Conservation (phyloP, 1,139 yeast species). For the Chernovozyma aurita region DNA sequence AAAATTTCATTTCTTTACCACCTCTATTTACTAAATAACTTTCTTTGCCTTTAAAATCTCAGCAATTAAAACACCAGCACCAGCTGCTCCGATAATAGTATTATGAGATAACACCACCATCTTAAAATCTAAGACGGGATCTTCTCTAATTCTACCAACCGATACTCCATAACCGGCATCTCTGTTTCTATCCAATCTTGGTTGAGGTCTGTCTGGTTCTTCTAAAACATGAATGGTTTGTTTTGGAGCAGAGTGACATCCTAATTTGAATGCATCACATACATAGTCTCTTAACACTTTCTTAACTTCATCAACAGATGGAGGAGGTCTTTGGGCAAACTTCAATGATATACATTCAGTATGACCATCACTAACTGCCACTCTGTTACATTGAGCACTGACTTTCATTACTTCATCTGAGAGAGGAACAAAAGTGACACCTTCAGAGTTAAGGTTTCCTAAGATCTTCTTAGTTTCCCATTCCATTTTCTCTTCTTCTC, state of each 20-base stretch:
- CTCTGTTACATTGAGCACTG: constrained; percentile 95
- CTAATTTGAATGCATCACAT: constrained; percentile 77
- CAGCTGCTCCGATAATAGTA: constrained; percentile 98
- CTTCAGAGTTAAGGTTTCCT: constrained; percentile 55
- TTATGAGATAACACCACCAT: constrained; percentile 96
- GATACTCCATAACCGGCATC: constrained; percentile 93
- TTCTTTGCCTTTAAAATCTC: constrained; percentile 79
- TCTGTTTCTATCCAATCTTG: constrained; percentile 94
- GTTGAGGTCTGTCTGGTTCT: constrained; percentile 93
- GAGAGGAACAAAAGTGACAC: constrained; percentile 56
- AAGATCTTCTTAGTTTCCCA: constrained; percentile 97
- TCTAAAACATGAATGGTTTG: constrained; percentile 89
- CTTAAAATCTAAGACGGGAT: constrained; percentile 88
- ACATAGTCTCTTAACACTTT: constrained; percentile 63
- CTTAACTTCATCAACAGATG: constrained; percentile 77
- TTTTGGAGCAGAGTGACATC: constrained; percentile 90
- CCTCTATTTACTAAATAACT: constrained; percentile 45
- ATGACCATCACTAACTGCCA: constrained; percentile 96
- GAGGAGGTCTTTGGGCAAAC: constrained; percentile 79
- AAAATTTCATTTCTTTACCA: no score
- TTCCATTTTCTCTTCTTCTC: constrained; percentile 98
- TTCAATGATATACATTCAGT: constrained; percentile 89
- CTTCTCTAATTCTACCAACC: constrained; percentile 92
- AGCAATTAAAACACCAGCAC: constrained; percentile 96
- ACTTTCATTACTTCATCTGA: constrained; percentile 73